phyloP scores from a whole-genome alignment of 306 rosid genomes.

The Arachis hypogaea region DNA sequence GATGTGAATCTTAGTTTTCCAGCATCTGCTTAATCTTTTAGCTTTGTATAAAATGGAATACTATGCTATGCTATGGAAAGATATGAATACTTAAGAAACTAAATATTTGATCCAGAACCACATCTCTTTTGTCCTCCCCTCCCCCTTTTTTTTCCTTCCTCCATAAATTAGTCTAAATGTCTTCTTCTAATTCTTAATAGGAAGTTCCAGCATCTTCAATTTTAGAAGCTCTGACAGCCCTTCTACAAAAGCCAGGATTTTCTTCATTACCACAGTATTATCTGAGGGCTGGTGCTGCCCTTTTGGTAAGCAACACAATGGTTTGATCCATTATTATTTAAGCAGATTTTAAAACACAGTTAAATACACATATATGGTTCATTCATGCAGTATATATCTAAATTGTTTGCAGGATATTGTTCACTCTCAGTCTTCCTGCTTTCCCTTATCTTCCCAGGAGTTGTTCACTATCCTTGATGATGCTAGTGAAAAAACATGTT shows the following conservation, averaged over 20 bases:
- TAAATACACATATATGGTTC: conserved; percentile 15
- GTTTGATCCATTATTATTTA: conserved; percentile 28
- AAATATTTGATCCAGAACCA: conserved; percentile 17
- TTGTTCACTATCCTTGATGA: conserved; percentile 73
- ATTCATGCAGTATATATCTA: conserved; percentile 24
- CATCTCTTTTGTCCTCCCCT: conserved; percentile 8
- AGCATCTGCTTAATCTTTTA: conserved; percentile 12
- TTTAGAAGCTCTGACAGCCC: conserved; percentile 55
- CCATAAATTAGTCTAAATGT: conserved; percentile 15
- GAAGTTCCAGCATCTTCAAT: conserved; percentile 74
- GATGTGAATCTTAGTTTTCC: conserved; percentile 2
- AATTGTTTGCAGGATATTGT: conserved; percentile 68
- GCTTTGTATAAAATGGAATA: not conserved
- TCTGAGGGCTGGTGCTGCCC: conserved; percentile 85
- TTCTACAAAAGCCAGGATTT: conserved; percentile 60
- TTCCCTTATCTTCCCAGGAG: conserved; percentile 69
- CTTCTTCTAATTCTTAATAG: conserved; percentile 48
- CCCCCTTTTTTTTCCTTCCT: conserved; percentile 16
- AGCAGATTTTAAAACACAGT: not conserved
- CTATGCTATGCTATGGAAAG: not conserved
- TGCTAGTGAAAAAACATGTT: conserved; percentile 83
- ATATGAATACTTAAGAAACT: conserved; percentile 1
- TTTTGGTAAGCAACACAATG: conserved; percentile 61
- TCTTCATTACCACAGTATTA: conserved; percentile 61
- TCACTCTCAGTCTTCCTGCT: conserved; percentile 62